Evolutionary conservation across 2,329 filamentous ascomycete genomes (phyloP).

Genomic region (Fusarium mundagurra): DNA sequence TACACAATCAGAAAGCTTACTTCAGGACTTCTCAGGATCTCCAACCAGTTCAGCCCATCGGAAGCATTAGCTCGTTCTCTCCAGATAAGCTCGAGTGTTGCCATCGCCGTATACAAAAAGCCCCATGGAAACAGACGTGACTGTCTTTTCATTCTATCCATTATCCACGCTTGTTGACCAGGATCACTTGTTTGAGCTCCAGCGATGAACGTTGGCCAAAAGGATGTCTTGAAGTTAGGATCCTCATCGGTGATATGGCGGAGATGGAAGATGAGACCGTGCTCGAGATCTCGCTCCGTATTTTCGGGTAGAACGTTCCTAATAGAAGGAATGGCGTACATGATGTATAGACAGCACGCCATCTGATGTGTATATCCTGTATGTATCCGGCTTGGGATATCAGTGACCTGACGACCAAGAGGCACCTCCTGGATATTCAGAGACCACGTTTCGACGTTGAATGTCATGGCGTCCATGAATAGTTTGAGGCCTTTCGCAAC

Average conservation of each 20-base stretch:
- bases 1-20: conserved; percentile 4
- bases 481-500: neutral
- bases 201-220: conserved; percentile 13
- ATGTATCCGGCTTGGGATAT: conserved; percentile 5
- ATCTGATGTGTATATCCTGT: conserved; percentile 7
- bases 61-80: neutral
- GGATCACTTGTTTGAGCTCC: conserved; percentile 3
- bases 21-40: conserved; percentile 12
- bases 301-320: neutral
- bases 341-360: conserved; percentile 10
- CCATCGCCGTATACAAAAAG: conserved; percentile 14
- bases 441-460: conserved; percentile 6
- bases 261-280: neutral
- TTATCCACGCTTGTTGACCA: neutral
- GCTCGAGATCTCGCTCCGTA: neutral
- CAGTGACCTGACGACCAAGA: conserved; percentile 4
- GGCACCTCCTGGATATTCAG: neutral
- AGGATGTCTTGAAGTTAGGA: conserved; percentile 18
- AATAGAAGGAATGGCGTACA: neutral
- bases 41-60: neutral
- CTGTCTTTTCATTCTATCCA: conserved; percentile 1
- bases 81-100: conserved; percentile 10
- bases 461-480: conserved; percentile 1
- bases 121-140: conserved; percentile 2
- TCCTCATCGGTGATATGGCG: neutral